Conservation (phyloP, 495 filamentous ascomycete genomes). For the Neurospora sp. region DNA sequence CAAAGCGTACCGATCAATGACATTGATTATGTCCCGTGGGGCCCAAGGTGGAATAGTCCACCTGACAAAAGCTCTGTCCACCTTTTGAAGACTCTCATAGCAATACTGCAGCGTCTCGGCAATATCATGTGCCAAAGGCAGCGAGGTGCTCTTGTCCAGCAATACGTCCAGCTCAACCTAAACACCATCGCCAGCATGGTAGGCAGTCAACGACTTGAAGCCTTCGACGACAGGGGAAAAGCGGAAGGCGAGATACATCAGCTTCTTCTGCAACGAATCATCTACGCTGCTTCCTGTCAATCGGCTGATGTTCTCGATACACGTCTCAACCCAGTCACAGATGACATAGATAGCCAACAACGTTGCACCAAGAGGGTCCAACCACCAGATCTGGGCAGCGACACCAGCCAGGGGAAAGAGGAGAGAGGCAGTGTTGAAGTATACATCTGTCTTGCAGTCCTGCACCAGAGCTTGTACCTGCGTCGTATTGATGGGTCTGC, state of each 20-base stretch:
- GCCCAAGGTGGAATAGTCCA: slow-evolving; percentile 24
- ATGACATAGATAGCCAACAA: slow-evolving; percentile 40
- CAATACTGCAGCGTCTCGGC: slow-evolving; percentile 44
- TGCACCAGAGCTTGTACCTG: slow-evolving; percentile 42
- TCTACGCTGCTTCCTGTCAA: slow-evolving; percentile 29
- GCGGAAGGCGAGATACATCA: slow-evolving; percentile 34
- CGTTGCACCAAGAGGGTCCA: slow-evolving; percentile 36
- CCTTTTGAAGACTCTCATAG: slow-evolving; percentile 28
- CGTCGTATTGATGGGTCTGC: slow-evolving; percentile 35
- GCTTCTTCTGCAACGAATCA: slow-evolving; percentile 26
- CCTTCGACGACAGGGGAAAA: slow-evolving; percentile 35
- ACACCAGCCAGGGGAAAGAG: slow-evolving; percentile 36
- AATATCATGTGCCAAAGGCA: slow-evolving; percentile 35
- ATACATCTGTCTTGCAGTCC: slow-evolving; percentile 40
- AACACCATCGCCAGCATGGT: slow-evolving; percentile 39
- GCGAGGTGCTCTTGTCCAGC: slow-evolving; percentile 28
- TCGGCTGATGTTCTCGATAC: slow-evolving; percentile 34
- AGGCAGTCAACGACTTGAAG: slow-evolving; percentile 35
- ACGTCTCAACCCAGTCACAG: slow-evolving; percentile 37
- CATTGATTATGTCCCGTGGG: slow-evolving; percentile 9
- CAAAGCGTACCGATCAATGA: background rate
- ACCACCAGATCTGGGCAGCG: slow-evolving; percentile 34
- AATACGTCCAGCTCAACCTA: slow-evolving; percentile 41
- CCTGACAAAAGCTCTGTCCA: slow-evolving; percentile 39
- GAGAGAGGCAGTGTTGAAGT: slow-evolving; percentile 41